phyloP scores from a whole-genome alignment of 2,329 filamentous ascomycete genomes.

The Ceratocystis harringtonii region DNA sequence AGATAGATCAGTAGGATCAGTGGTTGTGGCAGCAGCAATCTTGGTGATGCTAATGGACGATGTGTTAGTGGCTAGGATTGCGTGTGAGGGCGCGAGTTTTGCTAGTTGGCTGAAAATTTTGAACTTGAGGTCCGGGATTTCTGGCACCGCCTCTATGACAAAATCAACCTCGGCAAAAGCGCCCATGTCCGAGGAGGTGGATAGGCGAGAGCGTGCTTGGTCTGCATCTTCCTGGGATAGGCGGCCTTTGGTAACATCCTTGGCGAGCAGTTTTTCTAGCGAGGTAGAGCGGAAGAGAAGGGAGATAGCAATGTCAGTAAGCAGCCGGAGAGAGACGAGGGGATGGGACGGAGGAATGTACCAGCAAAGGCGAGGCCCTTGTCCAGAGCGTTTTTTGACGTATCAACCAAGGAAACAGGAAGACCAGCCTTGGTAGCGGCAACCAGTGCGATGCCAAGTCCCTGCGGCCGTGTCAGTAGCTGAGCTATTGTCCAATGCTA shows the following conservation, averaged over 20 bases:
- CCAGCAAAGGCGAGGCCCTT: slow-evolving; percentile 84
- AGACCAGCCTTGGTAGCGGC: slow-evolving; percentile 73
- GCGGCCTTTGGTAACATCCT: slow-evolving; percentile 77
- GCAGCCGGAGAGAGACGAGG: neutral
- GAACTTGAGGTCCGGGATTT: slow-evolving; percentile 75
- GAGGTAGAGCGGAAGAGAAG: neutral
- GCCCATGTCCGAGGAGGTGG: slow-evolving; percentile 56
- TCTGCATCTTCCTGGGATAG: slow-evolving; percentile 72
- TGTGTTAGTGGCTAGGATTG: slow-evolving; percentile 92
- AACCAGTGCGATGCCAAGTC: slow-evolving; percentile 87
- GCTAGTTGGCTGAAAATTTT: slow-evolving; percentile 76
- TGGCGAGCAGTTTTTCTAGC: slow-evolving; percentile 76
- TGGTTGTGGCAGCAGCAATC: slow-evolving; percentile 75
- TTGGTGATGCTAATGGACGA: slow-evolving; percentile 97
- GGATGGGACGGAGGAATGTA: slow-evolving; percentile 26
- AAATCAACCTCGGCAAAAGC: slow-evolving; percentile 77
- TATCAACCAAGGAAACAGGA: slow-evolving; percentile 75
- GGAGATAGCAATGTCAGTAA: neutral
- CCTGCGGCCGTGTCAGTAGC: slow-evolving; percentile 37
- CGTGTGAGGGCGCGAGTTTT: slow-evolving; percentile 63
- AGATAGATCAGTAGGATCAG: slow-evolving; percentile 62
- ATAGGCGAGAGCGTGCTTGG: slow-evolving; percentile 53
- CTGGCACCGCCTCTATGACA: slow-evolving; percentile 92
- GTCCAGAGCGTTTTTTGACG: slow-evolving; percentile 66
- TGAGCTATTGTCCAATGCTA: neutral